Conservation (phyloP, 2,329 filamentous ascomycete species). For the Elsinoe australis region DNA sequence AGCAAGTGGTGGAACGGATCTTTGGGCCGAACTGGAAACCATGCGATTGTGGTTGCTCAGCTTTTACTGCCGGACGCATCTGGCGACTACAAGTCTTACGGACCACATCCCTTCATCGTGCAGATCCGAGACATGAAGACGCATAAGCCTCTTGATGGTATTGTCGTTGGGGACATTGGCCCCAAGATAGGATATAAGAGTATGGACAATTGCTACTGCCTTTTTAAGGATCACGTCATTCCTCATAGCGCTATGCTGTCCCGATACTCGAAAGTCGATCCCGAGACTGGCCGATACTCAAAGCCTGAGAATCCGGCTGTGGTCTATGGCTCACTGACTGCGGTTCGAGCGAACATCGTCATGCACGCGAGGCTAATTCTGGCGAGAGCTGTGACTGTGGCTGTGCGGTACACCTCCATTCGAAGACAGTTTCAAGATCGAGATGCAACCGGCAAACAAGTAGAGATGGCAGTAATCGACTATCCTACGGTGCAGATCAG, state of each 20-base stretch:
- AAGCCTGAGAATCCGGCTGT: conserved; percentile 43
- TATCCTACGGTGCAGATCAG: conserved; percentile 50
- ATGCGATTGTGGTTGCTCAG: conserved; percentile 49
- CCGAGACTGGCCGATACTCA: conserved; percentile 39
- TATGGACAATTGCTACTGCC: conserved; percentile 49
- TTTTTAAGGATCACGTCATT: conserved; percentile 43
- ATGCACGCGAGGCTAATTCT: conserved; percentile 47
- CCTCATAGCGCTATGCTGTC: conserved; percentile 45
- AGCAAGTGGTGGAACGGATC: conserved; percentile 51
- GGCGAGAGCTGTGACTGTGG: conserved; percentile 47
- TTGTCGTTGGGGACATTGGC: conserved; percentile 48
- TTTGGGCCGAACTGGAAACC: conserved; percentile 48
- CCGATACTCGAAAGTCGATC: conserved; percentile 42
- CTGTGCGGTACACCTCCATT: conserved; percentile 44
- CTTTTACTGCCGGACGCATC: conserved; percentile 36
- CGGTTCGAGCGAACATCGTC: conserved; percentile 41
- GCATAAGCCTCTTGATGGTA: conserved; percentile 41
- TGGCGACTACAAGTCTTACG: conserved; percentile 37
- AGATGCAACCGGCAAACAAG: conserved; percentile 34
- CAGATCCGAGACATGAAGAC: conserved; percentile 45
- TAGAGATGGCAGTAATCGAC: conserved; percentile 44
- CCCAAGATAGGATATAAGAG: conserved; percentile 49
- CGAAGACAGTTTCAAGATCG: conserved; percentile 45
- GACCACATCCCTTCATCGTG: conserved; percentile 47
- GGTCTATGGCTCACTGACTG: conserved; percentile 45